These are phyloP conservation scores for Cladophialophora psammophila DNA, from an alignment of 2,329 filamentous ascomycete genomes.

Conservation along the genomic window DNA sequence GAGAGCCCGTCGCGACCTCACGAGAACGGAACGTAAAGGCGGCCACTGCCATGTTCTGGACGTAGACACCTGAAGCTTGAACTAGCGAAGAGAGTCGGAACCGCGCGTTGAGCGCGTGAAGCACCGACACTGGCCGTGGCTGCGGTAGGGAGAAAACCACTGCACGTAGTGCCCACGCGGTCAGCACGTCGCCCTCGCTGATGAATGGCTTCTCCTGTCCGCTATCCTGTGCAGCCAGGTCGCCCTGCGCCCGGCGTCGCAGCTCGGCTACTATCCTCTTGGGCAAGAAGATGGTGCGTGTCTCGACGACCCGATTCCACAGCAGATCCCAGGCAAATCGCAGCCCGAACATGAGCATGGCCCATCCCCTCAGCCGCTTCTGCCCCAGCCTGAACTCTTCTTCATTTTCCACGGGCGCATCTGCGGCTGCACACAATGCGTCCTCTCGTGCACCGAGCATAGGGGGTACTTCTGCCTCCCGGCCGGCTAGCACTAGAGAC, in stretches of 20 bases:
- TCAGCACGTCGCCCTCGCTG: slow-evolving; percentile 13
- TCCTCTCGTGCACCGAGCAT: slow-evolving; percentile 4
- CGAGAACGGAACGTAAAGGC: slow-evolving; percentile 1
- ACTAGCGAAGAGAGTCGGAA: slow-evolving; percentile 3
- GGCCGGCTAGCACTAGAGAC: slow-evolving; percentile 10
- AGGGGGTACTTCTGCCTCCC: slow-evolving; percentile 5
- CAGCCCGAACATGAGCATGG: slow-evolving; percentile 4
- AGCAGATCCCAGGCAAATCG: slow-evolving; percentile 10
- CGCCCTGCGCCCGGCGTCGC: slow-evolving; percentile 1
- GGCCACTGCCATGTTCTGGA: slow-evolving; percentile 8
- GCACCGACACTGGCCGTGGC: slow-evolving; percentile 5
- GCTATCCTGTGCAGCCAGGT: neutral
- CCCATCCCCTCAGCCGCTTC: slow-evolving; percentile 5
- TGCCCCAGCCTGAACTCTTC: slow-evolving; percentile 4
- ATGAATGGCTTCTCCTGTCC: neutral
- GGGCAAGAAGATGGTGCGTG: neutral
- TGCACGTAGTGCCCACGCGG: neutral
- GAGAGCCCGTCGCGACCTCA: slow-evolving; percentile 1
- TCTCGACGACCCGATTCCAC: slow-evolving; percentile 12
- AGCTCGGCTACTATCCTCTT: slow-evolving; percentile 1
- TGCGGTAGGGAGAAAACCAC: slow-evolving; percentile 5
- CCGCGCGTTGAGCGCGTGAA: slow-evolving; percentile 12
- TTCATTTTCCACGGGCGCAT: neutral
- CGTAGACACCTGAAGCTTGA: neutral
- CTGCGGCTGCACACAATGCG: neutral